phyloP scores from a whole-genome alignment of 257 asterid species.

The Solanum piurae region DNA sequence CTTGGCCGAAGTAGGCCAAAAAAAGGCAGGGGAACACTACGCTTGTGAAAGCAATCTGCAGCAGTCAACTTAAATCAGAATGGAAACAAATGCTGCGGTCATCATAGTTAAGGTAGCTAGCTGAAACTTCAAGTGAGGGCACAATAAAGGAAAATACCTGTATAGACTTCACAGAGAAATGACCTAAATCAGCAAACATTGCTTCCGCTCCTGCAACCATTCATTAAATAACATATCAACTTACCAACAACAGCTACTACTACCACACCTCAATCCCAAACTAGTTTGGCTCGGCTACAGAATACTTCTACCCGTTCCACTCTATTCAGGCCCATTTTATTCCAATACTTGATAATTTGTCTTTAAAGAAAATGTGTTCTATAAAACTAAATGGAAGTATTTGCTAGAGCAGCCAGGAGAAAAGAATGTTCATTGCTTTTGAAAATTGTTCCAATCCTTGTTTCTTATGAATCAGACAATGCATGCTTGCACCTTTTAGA shows the following conservation, averaged over 20 bases:
- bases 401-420: neutral
- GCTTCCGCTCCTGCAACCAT: slow-evolving; percentile 86
- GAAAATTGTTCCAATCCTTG: neutral
- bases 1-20: slow-evolving; percentile 96
- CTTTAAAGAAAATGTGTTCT: neutral
- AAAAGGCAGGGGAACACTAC: slow-evolving; percentile 94
- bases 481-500: neutral
- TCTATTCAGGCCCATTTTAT: neutral
- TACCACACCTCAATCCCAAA: neutral
- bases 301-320: neutral
- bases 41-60: slow-evolving; percentile 80
- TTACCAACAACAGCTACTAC: neutral
- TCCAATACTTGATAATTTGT: neutral
- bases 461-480: neutral
- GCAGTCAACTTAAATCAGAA: neutral
- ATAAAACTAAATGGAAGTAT: neutral
- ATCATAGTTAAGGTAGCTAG: neutral
- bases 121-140: neutral
- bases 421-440: neutral
- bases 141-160: slow-evolving; percentile 40
- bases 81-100: neutral
- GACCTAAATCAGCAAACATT: slow-evolving; percentile 98
- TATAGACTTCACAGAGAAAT: slow-evolving; percentile 83
- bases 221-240: neutral
- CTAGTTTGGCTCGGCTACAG: neutral